Percentiles rank a stretch among this genome's conserved stretches.
These are phyloP conservation scores for Dendrocalamus latiflorus DNA, from an alignment of 202 grass and related monocot species.

Conservation along the genomic window DNA sequence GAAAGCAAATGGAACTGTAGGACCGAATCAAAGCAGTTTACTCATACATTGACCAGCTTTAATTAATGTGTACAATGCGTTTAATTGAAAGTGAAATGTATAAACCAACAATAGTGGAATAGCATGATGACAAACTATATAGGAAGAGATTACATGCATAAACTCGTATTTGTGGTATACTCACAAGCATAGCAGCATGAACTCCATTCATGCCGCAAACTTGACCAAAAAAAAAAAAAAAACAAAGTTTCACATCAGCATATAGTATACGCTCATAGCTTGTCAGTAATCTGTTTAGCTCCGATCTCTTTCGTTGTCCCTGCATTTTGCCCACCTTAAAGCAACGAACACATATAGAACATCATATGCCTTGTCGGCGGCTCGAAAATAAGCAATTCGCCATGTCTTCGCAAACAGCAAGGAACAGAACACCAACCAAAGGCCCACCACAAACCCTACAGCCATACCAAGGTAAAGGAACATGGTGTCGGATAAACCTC, in stretches of 20 bases:
- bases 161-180: background rate
- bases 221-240: background rate
- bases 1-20: background rate
- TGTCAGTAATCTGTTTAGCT: background rate
- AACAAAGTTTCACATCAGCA: background rate
- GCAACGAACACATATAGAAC: background rate
- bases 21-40: no score
- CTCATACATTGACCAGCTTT: no score
- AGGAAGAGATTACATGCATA: background rate
- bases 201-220: background rate
- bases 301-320: background rate
- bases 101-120: background rate
- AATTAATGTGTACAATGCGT: no score
- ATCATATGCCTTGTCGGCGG: background rate
- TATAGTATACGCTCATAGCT: background rate
- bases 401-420: constrained; percentile 5
- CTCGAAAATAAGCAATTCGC: constrained; percentile 11
- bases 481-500: background rate
- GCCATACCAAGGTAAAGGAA: background rate
- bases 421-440: constrained; percentile 20
- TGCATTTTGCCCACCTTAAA: background rate
- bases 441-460: background rate
- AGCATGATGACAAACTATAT: no score
- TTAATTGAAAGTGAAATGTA: background rate
- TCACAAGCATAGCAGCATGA: background rate